A percentile compares a stretch with the other conserved stretches of the same genome.
phyloP scores from a whole-genome alignment of 1,139 yeast genomes.

The Magnusiomyces sp. region DNA sequence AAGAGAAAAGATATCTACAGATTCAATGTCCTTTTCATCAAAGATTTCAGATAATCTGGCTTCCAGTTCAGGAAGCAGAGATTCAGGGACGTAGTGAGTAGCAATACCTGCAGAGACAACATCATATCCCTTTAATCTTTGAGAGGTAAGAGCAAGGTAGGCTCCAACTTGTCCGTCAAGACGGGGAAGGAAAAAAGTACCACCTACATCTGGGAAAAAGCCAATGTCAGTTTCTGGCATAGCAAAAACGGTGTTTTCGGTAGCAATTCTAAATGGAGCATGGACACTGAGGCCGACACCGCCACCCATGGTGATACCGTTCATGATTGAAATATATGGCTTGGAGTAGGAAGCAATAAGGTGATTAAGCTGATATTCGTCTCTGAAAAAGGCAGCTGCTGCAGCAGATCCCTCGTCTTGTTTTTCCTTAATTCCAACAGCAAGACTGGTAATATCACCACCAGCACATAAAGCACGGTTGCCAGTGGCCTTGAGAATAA shows the following conservation, averaged over 20 bases:
- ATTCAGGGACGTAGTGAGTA: conserved; percentile 76
- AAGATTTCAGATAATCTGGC: conserved; percentile 48
- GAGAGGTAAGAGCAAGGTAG: conserved; percentile 83
- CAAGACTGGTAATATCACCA: conserved; percentile 82
- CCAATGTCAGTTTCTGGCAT: conserved; percentile 99
- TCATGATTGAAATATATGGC: conserved; percentile 77
- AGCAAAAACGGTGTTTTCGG: conserved; percentile 83
- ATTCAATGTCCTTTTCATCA: conserved; percentile 21
- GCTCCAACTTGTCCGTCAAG: conserved; percentile 77
- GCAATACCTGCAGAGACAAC: conserved; percentile 78
- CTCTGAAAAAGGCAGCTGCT: conserved; percentile 61
- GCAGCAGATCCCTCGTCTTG: conserved; percentile 28
- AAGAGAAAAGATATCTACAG: conserved; percentile 36
- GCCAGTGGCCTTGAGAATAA: conserved; percentile 63
- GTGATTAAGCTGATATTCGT: conserved; percentile 77
- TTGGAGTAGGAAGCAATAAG: conserved; percentile 71
- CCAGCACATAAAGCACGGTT: conserved; percentile 53
- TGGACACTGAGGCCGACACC: conserved; percentile 92
- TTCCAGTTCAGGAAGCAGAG: conserved; percentile 52
- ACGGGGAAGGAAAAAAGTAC: conserved; percentile 79
- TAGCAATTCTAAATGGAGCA: conserved; percentile 88
- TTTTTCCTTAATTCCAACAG: conserved; percentile 41
- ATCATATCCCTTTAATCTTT: conserved; percentile 66
- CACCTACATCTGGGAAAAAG: conserved; percentile 93
- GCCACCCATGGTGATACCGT: conserved; percentile 97